Base-by-base conservation (phyloP, 1,284 basidiomycete genomes). In the Puccinia polysora region DNA sequence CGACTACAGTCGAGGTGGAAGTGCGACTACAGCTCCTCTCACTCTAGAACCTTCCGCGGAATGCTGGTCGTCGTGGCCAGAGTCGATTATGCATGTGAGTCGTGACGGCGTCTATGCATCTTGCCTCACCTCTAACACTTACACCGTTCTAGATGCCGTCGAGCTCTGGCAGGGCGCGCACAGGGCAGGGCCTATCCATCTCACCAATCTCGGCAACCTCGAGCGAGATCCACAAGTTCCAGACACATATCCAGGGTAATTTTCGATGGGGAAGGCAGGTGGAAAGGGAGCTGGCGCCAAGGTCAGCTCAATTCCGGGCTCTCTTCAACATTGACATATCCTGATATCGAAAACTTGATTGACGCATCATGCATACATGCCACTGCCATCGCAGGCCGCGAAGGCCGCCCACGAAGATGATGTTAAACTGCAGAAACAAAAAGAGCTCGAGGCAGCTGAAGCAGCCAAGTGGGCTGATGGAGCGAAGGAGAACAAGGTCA, bases 381-480 rank as follows among this genome's bases (percentile, higher is more conserved):
- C 32, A 30, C 20, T 45, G 5, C 18, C 40, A 12, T 52, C 15
- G 20, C 32, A 72, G 69, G 69, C 69, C n/a, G 69, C 69, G 18
- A 72, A 72, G 56, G 28, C 69, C 30, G 69, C 69, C 14, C 69
- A 72, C 53, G 59, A 64, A 64, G 69, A 62, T n/a, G 47, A 72
- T 56, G 50, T 56, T 25, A 64, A 72, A 30, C 1, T 5, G 14
- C 45, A 64, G 15, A 63, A 72, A 32, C 32, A 63, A 34, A 59
- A 45, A 56, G 23, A 36, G 1, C 32, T 30, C 1, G 69, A 72
- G 23, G 69, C 47, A 1, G 60, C 47, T 7, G 69, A 72, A 43
- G 69, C 59, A 50, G 59, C 58, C 40, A 62, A 72, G 56, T 72
- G 69, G 69, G 36, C 59, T 18, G 69, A 72, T 47, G 69, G 69